Conservation (phyloP, 768 basidiomycete genomes). For the Naganishia friedmannii region DNA sequence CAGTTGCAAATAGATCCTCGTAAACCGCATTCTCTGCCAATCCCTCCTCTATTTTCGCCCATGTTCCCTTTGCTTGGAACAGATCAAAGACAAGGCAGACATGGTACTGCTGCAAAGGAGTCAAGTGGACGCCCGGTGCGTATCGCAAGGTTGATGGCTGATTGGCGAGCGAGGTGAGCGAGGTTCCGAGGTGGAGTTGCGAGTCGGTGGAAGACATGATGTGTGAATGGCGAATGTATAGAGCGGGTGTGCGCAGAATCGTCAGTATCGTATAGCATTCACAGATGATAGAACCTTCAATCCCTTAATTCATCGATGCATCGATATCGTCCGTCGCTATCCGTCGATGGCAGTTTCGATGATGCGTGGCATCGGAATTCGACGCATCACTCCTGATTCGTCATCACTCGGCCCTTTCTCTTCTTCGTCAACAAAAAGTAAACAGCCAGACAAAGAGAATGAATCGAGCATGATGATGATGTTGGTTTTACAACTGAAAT, state of each 20-base stretch:
- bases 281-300: no score
- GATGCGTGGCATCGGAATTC: no score
- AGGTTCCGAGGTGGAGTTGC: not conserved
- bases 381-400: constrained; percentile 4
- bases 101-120: constrained; percentile 38
- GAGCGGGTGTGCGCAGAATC: not conserved
- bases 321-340: no score
- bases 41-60: constrained; percentile 41
- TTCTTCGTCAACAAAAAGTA: not conserved
- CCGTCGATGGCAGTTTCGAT: no score
- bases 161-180: constrained; percentile 29
- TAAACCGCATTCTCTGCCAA: constrained; percentile 47
- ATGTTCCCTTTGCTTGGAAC: constrained; percentile 48
- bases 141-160: constrained; percentile 35
- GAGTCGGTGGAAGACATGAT: constrained; percentile 9
- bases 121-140: constrained; percentile 35
- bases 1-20: constrained; percentile 48
- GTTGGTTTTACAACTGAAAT: not conserved
- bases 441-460: not conserved
- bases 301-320: no score
- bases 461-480: not conserved
- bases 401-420: not conserved
- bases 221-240: not conserved
- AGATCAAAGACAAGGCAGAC: constrained; percentile 46
- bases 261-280: no score